A percentile compares a stretch with the other conserved stretches of the same genome.
These are phyloP conservation scores for Mycogone perniciosa DNA, from an alignment of 2,329 filamentous ascomycete genomes.

Conservation along the genomic window DNA sequence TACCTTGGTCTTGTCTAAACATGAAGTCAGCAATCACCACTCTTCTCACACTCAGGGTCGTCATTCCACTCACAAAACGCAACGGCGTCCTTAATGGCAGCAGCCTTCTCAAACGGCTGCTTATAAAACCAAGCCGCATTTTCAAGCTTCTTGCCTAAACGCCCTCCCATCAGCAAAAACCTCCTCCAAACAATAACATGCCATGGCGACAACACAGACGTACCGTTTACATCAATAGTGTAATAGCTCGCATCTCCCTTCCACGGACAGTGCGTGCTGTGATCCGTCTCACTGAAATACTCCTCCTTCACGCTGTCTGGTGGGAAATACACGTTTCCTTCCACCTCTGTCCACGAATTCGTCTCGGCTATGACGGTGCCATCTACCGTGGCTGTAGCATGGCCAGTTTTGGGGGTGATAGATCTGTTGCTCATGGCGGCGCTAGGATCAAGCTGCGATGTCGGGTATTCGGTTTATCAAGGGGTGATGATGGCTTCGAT, in stretches of 20 bases:
- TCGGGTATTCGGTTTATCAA: neutral
- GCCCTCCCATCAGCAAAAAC: neutral
- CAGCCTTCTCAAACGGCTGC: constrained; percentile 40
- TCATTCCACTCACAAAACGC: constrained; percentile 47
- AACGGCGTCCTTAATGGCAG: constrained; percentile 47
- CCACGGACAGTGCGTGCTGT: constrained; percentile 47
- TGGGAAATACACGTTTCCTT: constrained; percentile 54
- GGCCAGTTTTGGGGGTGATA: constrained; percentile 20
- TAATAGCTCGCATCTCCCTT: constrained; percentile 54
- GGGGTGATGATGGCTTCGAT: neutral
- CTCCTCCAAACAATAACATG: neutral
- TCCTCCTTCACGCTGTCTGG: constrained; percentile 38
- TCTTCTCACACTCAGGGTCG: neutral
- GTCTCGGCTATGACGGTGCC: constrained; percentile 45
- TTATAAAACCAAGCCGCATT: constrained; percentile 57
- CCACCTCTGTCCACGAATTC: constrained; percentile 46
- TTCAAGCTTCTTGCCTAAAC: constrained; percentile 36
- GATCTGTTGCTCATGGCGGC: constrained; percentile 8
- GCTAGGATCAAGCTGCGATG: neutral
- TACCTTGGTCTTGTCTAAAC: constrained; percentile 30
- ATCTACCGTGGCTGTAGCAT: constrained; percentile 40
- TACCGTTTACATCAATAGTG: constrained; percentile 42
- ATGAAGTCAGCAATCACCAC: constrained; percentile 5
- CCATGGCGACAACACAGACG: constrained; percentile 6
- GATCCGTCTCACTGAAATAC: constrained; percentile 38